Conservation (phyloP, 352 stramenopile species). For the Globisporangium abappressorium region DNA sequence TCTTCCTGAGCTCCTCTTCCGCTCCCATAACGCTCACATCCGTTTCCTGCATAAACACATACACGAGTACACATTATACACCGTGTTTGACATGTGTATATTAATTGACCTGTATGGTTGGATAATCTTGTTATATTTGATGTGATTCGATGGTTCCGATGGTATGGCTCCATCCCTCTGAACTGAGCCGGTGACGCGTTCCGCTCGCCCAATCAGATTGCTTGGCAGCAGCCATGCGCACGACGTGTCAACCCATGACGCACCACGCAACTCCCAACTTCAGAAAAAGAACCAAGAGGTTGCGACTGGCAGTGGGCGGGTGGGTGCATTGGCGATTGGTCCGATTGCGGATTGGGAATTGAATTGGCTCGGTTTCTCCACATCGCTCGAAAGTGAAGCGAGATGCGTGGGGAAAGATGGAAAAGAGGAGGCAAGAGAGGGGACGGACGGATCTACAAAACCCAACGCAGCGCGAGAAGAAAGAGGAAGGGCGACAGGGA, state of each 20-base stretch:
- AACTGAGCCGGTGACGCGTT: constrained; percentile 8
- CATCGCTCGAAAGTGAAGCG: neutral
- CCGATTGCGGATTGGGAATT: no score
- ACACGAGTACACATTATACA: neutral
- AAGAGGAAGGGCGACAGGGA: neutral
- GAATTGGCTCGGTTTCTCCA: neutral
- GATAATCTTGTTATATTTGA: neutral
- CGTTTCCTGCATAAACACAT: neutral
- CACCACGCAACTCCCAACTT: neutral
- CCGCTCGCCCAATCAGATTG: constrained; percentile 9
- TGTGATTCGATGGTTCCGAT: constrained; percentile 3
- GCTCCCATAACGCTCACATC: neutral
- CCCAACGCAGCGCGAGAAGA: neutral
- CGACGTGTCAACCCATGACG: constrained; percentile 8
- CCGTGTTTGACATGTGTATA: neutral
- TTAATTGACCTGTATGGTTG: neutral
- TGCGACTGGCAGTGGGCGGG: neutral
- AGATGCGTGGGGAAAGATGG: neutral
- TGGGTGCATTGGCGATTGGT: no score
- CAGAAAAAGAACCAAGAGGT: constrained; percentile 6
- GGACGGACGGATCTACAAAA: neutral
- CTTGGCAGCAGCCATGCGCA: neutral
- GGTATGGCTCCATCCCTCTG: constrained; percentile 6
- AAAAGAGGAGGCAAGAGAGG: neutral
- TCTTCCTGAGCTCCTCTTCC: neutral